Evolutionary conservation across 1,284 basidiomycete species (phyloP).

Genomic region (Ustilago nuda): DNA sequence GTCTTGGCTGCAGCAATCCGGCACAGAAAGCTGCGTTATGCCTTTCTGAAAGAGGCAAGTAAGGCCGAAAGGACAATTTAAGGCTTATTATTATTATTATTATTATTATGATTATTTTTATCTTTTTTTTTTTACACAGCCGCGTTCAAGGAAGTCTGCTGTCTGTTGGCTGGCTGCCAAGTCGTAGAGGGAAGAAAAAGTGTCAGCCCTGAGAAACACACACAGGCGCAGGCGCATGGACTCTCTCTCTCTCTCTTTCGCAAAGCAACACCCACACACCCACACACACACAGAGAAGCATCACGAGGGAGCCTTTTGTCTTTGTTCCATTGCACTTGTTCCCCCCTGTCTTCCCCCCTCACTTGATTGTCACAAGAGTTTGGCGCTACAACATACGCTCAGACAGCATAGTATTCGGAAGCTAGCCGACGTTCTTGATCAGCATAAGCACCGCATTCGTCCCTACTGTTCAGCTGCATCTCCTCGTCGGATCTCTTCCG

Average conservation of each 20-base stretch:
- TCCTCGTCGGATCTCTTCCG: background rate
- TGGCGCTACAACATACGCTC: background rate
- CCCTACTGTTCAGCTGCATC: background rate
- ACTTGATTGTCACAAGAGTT: too few relatives aligned
- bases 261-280: background rate
- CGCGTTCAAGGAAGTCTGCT: background rate
- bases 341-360: background rate
- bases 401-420: background rate
- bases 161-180: background rate
- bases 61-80: too few relatives aligned
- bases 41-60: background rate
- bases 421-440: background rate
- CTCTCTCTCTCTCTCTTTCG: background rate
- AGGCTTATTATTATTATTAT: too few relatives aligned
- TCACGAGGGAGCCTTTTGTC: background rate
- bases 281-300: background rate
- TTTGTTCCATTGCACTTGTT: background rate
- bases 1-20: background rate
- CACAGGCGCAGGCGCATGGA: background rate
- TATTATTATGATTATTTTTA: too few relatives aligned
- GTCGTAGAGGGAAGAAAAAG: constrained; percentile 2
- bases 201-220: background rate
- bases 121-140: background rate
- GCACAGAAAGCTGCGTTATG: background rate
- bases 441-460: background rate